These are phyloP conservation scores for Pleurozium schreberi DNA, from an alignment of 225 moss, liverwort and hornwort species.

Conservation along the genomic window DNA sequence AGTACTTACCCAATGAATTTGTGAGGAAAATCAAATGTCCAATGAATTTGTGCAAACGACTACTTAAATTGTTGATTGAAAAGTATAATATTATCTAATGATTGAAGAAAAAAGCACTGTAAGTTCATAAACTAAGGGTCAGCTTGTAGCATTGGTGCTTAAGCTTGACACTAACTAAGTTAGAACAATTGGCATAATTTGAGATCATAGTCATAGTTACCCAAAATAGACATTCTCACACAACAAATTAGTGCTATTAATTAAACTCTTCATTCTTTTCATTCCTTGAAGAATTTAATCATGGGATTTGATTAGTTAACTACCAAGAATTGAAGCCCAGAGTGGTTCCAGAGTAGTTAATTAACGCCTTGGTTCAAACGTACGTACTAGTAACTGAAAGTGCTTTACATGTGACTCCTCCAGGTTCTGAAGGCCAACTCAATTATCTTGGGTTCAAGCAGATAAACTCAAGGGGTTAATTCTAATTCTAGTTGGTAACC, in stretches of 20 bases:
- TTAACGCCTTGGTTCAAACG: background rate
- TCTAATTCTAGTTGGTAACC: background rate
- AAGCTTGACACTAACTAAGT: too few species aligned
- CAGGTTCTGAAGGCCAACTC: background rate
- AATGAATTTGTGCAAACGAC: too few species aligned
- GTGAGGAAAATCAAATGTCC: too few species aligned
- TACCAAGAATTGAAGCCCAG: background rate
- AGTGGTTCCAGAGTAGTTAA: background rate
- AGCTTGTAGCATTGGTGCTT: too few species aligned
- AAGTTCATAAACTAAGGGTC: too few species aligned
- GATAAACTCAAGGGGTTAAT: background rate
- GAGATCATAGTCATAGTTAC: too few species aligned
- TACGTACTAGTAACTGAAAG: background rate
- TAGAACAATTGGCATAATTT: too few species aligned
- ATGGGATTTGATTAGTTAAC: background rate
- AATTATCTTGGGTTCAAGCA: background rate
- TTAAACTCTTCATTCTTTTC: background rate
- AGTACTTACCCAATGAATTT: too few species aligned
- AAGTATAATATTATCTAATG: too few species aligned
- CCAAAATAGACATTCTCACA: background rate
- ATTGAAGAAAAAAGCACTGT: too few species aligned
- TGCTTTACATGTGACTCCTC: background rate
- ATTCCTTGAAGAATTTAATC: background rate
- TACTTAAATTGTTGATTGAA: too few species aligned
- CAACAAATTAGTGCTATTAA: too few species aligned